These are phyloP conservation scores for Cyberlindnera euphorbiiphila DNA, from an alignment of 805 yeast species.

Conservation along the genomic window DNA sequence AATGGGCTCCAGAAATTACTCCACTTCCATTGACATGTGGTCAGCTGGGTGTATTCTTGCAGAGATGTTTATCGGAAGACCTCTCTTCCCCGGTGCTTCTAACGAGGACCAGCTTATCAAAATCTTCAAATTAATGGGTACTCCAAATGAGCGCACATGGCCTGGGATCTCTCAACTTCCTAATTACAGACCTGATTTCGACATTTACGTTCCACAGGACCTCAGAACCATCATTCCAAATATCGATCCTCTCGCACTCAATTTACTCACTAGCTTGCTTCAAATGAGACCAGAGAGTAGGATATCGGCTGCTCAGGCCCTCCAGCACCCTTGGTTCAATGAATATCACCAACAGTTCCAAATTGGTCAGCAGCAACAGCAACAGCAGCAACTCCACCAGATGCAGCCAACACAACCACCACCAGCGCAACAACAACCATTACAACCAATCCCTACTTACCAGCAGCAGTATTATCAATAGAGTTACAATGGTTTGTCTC, in stretches of 20 bases:
- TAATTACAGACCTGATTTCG: conserved; percentile 81
- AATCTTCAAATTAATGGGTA: conserved; percentile 91
- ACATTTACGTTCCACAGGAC: conserved; percentile 85
- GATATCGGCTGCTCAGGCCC: conserved; percentile 89
- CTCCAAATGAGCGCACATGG: conserved; percentile 95
- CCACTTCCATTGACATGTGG: conserved; percentile 98
- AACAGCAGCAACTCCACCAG: conserved; percentile 14
- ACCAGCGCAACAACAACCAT: conserved; percentile 7
- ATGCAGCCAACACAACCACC: conserved; percentile 8
- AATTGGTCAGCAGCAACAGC: conserved; percentile 14
- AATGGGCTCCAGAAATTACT: conserved; percentile 90
- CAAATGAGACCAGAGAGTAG: conserved; percentile 93
- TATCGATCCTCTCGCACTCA: conserved; percentile 79
- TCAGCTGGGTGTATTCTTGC: conserved; percentile 97
- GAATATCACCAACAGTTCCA: conserved; percentile 46
- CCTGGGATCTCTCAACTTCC: conserved; percentile 92
- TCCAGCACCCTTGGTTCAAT: conserved; percentile 88
- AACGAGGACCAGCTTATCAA: conserved; percentile 93
- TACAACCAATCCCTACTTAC: conserved; percentile 2
- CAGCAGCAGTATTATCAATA: conserved; percentile 1
- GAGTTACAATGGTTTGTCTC: background rate
- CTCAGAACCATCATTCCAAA: conserved; percentile 71
- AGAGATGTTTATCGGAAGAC: conserved; percentile 98
- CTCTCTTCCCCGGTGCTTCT: conserved; percentile 92
- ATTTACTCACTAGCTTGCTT: conserved; percentile 69